Base-by-base conservation (phyloP, 148 eudicot species). In the Dianthus caryophyllus region DNA sequence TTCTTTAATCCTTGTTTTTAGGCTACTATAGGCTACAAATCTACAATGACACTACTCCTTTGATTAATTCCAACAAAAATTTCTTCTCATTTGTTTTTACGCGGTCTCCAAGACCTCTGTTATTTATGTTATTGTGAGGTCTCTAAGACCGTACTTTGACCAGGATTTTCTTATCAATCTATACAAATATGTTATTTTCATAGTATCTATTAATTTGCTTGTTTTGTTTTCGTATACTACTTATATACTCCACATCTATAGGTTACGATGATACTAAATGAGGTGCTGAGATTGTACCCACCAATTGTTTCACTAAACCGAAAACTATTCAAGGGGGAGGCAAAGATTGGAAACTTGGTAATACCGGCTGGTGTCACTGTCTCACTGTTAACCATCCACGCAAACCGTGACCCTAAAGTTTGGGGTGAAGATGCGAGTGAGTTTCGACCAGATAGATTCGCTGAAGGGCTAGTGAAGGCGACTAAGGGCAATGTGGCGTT, bases 221-320 rank as follows among this genome's bases (percentile, higher is more conserved):
- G 31, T 13, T 56, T 58, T 57, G 5, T 27, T n/a, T n/a, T n/a
- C n/a, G n/a, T n/a, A n/a, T n/a, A n/a, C n/a, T n/a, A 33, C 38
- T 3, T 33, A 2, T 33, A 33, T 33, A 2, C 43, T 18, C 12
- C n/a, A 36, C 39, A n/a, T 9, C 38, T 33, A n/a, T 48, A 77
- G 80, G 73, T 72, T 47, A 68, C 71, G 27, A 79, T 79, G 82
- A 79, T 79, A 20, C 61, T 79, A 1, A 31, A 79, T 26, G 82
- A 79, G 64, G 82, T 75, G 52, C 73, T 79, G 43, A 63, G 82
- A 52, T 41, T 79, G 49, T 79, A 79, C 30, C 76, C 82, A 6
- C 76, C 82, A 1, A 54, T 67, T 17, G 43, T 30, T 16, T 17
- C 48, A 2, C 30, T 59, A 1, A 62, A 36, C 6, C 64, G 79